phyloP scores from a whole-genome alignment of 208 protist species.

The Trypanosoma vivax region DNA sequence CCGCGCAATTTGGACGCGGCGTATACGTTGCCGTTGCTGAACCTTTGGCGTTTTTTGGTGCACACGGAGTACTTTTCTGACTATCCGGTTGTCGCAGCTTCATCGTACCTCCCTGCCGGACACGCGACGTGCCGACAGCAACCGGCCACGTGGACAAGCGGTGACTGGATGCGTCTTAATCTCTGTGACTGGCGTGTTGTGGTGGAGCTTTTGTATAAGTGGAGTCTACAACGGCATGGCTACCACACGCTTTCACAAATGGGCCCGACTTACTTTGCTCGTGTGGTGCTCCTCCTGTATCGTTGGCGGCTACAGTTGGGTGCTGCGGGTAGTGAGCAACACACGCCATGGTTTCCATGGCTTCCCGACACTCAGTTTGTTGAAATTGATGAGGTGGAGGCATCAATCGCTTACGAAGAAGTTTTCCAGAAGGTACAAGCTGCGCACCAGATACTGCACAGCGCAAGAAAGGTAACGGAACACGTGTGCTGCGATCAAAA shows the following conservation, averaged over 20 bases:
- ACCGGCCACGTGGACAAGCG: background rate
- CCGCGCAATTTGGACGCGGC: background rate
- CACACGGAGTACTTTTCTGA: conserved; percentile 23
- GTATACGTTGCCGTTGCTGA: conserved; percentile 25
- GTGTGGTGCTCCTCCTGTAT: conserved; percentile 51
- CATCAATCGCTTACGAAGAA: conserved; percentile 30
- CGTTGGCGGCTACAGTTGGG: conserved; percentile 17
- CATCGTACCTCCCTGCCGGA: background rate
- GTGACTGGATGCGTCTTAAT: conserved; percentile 16
- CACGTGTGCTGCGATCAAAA: background rate
- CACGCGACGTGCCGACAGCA: background rate
- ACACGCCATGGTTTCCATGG: conserved; percentile 17
- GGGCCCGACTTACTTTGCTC: conserved; percentile 51
- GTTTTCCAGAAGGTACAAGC: conserved; percentile 15
- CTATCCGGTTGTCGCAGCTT: background rate
- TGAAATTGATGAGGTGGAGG: conserved; percentile 26
- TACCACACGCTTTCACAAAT: conserved; percentile 48
- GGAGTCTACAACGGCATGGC: conserved; percentile 33
- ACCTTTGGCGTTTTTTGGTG: conserved; percentile 30
- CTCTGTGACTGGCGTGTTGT: conserved; percentile 40
- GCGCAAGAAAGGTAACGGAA: background rate
- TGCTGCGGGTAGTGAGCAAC: conserved; percentile 27
- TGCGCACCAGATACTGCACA: background rate
- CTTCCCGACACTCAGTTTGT: conserved; percentile 34
- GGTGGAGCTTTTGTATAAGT: conserved; percentile 37